Percentiles rank a stretch among this genome's conserved stretches.
These are phyloP conservation scores for Glycine latifolia DNA, from an alignment of 306 rosid species.

Conservation along the genomic window DNA sequence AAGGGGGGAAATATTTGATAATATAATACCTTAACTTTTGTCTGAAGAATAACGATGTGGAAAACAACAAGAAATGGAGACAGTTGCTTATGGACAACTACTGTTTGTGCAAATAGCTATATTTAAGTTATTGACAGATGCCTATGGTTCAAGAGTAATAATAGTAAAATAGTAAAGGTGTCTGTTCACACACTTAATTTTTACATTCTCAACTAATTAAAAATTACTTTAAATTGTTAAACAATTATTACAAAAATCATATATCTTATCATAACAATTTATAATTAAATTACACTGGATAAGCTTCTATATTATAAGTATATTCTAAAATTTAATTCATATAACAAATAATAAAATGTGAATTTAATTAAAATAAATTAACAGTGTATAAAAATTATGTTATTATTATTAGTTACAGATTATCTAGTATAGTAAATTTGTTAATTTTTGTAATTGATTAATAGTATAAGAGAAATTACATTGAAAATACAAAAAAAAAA, in stretches of 20 bases:
- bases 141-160: neutral
- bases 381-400: too few species aligned
- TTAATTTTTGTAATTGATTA: neutral
- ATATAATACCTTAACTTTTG: slow-evolving; percentile 34
- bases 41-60: slow-evolving; percentile 34
- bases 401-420: too few species aligned
- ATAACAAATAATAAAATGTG: neutral
- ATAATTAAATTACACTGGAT: too few species aligned
- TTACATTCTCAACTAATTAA: neutral
- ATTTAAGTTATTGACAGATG: slow-evolving; percentile 13
- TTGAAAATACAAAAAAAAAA: neutral
- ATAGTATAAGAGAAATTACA: neutral
- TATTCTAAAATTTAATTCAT: neutral
- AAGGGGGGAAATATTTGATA: slow-evolving; percentile 20
- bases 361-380: neutral
- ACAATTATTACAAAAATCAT: neutral
- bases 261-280: neutral
- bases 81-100: slow-evolving; percentile 41
- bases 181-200: neutral
- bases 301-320: too few species aligned
- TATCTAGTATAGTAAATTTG: too few species aligned
- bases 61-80: slow-evolving; percentile 41
- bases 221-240: neutral
- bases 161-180: neutral
- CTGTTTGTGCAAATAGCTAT: slow-evolving; percentile 26